Evolutionary conservation across 257 asterid species (phyloP).

Genomic region (Solanum corneliomulleri): DNA sequence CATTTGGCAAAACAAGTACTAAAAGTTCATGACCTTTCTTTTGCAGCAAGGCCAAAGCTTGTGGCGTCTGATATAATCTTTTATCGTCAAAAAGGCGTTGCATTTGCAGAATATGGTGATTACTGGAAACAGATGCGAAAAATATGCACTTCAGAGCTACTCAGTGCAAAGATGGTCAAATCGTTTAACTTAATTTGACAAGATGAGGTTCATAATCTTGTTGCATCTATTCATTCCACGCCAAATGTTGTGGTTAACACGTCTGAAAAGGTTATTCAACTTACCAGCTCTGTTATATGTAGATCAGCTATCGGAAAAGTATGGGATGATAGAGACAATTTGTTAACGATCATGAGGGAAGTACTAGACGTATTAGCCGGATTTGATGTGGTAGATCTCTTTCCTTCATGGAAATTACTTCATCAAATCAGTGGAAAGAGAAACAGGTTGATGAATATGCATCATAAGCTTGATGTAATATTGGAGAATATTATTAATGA

Average conservation of each 20-base stretch:
- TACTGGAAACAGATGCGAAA: background rate
- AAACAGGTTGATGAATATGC: background rate
- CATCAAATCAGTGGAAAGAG: background rate
- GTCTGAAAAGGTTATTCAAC: background rate
- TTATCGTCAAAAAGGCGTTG: background rate
- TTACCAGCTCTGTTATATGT: background rate
- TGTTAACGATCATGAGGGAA: background rate
- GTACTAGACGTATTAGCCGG: background rate
- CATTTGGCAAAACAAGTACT: background rate
- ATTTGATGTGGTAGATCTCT: background rate
- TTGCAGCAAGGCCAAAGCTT: background rate
- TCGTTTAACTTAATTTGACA: background rate
- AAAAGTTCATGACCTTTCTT: conserved; percentile 3
- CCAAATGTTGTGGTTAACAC: background rate
- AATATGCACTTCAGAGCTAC: background rate
- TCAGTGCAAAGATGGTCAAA: background rate
- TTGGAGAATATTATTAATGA: background rate
- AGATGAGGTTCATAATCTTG: background rate
- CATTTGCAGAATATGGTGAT: background rate
- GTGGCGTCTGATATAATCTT: background rate
- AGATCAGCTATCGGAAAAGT: background rate
- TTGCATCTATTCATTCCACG: background rate
- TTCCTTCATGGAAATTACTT: background rate
- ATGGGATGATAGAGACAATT: background rate
- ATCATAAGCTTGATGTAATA: background rate